Percentiles rank a stretch among this genome's conserved stretches.
Evolutionary conservation across 352 stramenopile species (phyloP).

Genomic region (Pythium pyrilobum): DNA sequence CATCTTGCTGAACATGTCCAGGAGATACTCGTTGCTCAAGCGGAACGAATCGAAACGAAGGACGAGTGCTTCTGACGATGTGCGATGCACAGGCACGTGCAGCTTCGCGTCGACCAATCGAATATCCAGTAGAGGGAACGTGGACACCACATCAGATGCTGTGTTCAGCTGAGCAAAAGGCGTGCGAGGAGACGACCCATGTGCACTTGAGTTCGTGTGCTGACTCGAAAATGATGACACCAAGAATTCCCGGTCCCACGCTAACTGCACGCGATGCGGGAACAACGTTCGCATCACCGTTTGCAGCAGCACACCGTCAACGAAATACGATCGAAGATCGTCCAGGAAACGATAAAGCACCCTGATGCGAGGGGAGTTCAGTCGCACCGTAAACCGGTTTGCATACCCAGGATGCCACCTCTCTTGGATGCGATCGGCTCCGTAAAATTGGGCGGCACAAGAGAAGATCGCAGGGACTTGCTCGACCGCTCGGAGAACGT

Average conservation of each 20-base stretch:
- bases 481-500: conserved; percentile 51
- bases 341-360: conserved; percentile 82
- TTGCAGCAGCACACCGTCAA: conserved; percentile 58
- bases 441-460: conserved; percentile 69
- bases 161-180: conserved; percentile 5
- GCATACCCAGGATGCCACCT: conserved; percentile 77
- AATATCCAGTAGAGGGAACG: conserved; percentile 75
- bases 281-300: conserved; percentile 59
- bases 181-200: conserved; percentile 11
- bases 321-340: conserved; percentile 68
- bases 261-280: conserved; percentile 49
- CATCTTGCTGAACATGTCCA: conserved; percentile 57
- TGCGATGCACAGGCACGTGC: conserved; percentile 74
- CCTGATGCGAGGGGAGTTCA: conserved; percentile 74
- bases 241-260: conserved; percentile 76
- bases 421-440: conserved; percentile 71
- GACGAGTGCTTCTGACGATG: conserved; percentile 68
- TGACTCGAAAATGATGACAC: conserved; percentile 27
- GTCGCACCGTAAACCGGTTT: conserved; percentile 61
- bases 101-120: conserved; percentile 61
- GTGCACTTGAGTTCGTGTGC: neutral
- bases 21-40: conserved; percentile 58
- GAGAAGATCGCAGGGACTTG: conserved; percentile 67
- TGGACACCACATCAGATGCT: conserved; percentile 61
- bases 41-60: conserved; percentile 64